These are phyloP conservation scores for Metrosideros polymorpha DNA, from an alignment of 441 rosid genomes.

Conservation along the genomic window DNA sequence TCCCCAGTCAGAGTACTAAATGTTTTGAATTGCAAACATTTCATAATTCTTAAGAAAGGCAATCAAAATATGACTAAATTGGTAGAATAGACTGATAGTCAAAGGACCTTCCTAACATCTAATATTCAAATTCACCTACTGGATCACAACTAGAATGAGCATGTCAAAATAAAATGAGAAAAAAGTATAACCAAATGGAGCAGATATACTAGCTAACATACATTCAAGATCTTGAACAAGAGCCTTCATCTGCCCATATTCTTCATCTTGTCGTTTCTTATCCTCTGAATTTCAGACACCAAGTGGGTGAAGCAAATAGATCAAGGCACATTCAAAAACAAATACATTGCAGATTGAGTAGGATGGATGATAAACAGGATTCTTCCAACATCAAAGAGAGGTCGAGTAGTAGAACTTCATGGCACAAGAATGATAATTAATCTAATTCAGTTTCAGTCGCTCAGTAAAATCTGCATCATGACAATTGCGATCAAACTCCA, in stretches of 20 bases:
- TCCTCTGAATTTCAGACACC: slow-evolving; percentile 39
- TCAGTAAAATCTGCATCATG: background rate
- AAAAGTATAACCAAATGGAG: background rate
- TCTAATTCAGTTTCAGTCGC: background rate
- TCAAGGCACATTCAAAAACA: background rate
- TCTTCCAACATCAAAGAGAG: background rate
- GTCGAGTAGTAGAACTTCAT: background rate
- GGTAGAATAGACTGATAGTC: background rate
- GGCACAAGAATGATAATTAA: background rate
- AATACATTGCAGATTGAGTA: background rate
- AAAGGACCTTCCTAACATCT: background rate
- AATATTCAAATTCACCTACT: background rate
- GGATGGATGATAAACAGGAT: background rate
- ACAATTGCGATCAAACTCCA: background rate
- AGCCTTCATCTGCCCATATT: slow-evolving; percentile 57
- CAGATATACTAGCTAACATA: slow-evolving; percentile 14
- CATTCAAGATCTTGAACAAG: slow-evolving; percentile 67
- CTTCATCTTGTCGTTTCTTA: slow-evolving; percentile 45
- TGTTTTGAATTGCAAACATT: background rate
- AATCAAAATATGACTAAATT: background rate
- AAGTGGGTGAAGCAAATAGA: background rate
- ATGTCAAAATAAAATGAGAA: background rate
- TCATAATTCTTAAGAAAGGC: background rate
- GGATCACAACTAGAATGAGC: background rate
- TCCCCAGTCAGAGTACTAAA: background rate